These are phyloP conservation scores for Ceriops decandra DNA, from an alignment of 345 rosid species.

Conservation along the genomic window DNA sequence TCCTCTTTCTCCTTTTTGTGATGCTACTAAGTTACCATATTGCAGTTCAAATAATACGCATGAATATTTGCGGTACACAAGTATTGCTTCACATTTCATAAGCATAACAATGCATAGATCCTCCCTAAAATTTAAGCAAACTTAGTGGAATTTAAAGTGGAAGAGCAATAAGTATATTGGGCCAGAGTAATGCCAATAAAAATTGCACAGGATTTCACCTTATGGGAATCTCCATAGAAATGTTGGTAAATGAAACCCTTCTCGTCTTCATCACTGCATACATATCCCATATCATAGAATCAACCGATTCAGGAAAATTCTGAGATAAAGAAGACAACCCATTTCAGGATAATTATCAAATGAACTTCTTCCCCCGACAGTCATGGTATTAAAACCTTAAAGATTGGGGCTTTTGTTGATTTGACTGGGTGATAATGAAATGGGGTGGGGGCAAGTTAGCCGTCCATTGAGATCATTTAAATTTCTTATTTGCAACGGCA, in stretches of 20 bases:
- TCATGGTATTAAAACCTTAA: constrained; percentile 5
- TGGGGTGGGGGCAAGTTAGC: constrained; percentile 28
- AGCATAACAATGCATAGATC: no score
- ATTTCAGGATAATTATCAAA: no score
- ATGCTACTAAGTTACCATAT: no score
- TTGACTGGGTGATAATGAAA: constrained; percentile 27
- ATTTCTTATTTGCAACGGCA: constrained; percentile 55
- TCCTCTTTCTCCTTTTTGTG: no score
- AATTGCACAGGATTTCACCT: not conserved
- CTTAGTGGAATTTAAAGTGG: constrained; percentile 2
- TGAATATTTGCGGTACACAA: no score
- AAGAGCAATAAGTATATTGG: constrained; percentile 10
- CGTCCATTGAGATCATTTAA: constrained; percentile 55
- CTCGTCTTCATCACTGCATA: not conserved
- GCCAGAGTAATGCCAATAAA: not conserved
- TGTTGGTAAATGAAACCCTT: not conserved
- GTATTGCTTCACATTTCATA: no score
- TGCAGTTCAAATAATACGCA: no score
- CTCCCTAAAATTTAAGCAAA: not conserved
- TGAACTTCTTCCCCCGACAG: not conserved
- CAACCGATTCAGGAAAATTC: constrained; percentile 1
- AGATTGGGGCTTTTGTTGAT: constrained; percentile 2
- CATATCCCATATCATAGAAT: constrained; percentile 9
- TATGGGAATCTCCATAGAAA: constrained; percentile 18
- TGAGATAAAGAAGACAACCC: no score